Conservation (phyloP, 2,329 filamentous ascomycete genomes). For the Monilinia laxa region DNA sequence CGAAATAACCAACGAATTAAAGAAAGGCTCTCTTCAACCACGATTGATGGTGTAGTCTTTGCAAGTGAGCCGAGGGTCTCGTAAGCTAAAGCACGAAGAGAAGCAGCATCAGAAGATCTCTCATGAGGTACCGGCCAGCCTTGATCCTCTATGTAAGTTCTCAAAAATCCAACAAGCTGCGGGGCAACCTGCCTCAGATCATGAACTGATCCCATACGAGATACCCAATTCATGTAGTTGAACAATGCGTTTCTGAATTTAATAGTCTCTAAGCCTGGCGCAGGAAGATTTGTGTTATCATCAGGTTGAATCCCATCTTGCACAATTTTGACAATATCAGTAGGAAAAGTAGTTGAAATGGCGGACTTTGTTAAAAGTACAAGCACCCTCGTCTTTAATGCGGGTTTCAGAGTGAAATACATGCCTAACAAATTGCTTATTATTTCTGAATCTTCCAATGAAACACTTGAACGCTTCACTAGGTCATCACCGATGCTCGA, state of each 20-base stretch:
- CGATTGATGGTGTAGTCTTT: constrained; percentile 59
- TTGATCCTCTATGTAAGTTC: constrained; percentile 72
- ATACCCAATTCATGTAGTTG: constrained; percentile 82
- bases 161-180: constrained; percentile 66
- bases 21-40: constrained; percentile 51
- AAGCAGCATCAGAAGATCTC: constrained; percentile 58
- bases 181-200: constrained; percentile 65
- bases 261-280: constrained; percentile 57
- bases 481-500: constrained; percentile 86
- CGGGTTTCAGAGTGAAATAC: constrained; percentile 70
- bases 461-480: constrained; percentile 73
- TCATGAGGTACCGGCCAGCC: constrained; percentile 75
- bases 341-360: constrained; percentile 66
- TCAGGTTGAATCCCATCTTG: constrained; percentile 58
- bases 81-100: constrained; percentile 77
- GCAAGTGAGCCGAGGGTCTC: constrained; percentile 85
- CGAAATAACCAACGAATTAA: constrained; percentile 77
- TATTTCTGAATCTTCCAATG: constrained; percentile 66
- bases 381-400: constrained; percentile 76
- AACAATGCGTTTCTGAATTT: constrained; percentile 84
- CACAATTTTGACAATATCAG: constrained; percentile 68
- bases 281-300: constrained; percentile 40
- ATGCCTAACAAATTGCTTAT: constrained; percentile 68
- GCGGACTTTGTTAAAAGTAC: constrained; percentile 74
- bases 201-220: constrained; percentile 64